Evolutionary conservation across 163 green algal species (phyloP).

Genomic region (Coccomyxa subellipsoidea): DNA sequence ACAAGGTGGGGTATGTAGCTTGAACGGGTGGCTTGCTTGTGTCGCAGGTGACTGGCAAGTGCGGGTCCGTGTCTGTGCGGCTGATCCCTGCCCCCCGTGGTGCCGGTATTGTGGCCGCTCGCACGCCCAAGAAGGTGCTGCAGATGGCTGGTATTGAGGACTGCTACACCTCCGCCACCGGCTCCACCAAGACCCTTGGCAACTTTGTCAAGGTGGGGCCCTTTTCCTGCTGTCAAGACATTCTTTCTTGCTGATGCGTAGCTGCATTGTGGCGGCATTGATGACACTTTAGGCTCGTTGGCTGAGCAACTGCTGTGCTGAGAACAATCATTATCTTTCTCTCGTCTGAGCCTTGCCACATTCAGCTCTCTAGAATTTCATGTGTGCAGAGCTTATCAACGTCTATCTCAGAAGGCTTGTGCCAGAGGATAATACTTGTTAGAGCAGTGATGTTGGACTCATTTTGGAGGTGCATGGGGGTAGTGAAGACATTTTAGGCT

Average conservation of each 20-base stretch:
- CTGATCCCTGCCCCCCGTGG: constrained; percentile 94
- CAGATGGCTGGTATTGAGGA: constrained; percentile 99
- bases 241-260: too few relatives aligned
- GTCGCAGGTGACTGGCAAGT: constrained; percentile 89
- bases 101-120: constrained; percentile 95
- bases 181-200: constrained; percentile 94
- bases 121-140: constrained; percentile 98
- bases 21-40: too few relatives aligned
- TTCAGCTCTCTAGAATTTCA: too few relatives aligned
- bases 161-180: constrained; percentile 96
- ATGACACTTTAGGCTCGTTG: constrained; percentile 5
- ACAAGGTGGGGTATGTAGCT: too few relatives aligned
- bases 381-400: too few relatives aligned
- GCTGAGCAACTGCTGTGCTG: neutral
- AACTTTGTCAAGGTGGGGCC: constrained; percentile 95
- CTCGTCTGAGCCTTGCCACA: neutral
- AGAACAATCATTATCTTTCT: neutral
- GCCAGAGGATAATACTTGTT: too few relatives aligned
- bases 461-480: neutral
- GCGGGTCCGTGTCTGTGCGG: constrained; percentile 92
- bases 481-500: neutral
- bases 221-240: neutral
- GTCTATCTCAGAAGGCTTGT: too few relatives aligned
- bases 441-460: too few relatives aligned
- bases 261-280: neutral